phyloP scores from a whole-genome alignment of 305 asterid species.

The Coffea humblotiana region DNA sequence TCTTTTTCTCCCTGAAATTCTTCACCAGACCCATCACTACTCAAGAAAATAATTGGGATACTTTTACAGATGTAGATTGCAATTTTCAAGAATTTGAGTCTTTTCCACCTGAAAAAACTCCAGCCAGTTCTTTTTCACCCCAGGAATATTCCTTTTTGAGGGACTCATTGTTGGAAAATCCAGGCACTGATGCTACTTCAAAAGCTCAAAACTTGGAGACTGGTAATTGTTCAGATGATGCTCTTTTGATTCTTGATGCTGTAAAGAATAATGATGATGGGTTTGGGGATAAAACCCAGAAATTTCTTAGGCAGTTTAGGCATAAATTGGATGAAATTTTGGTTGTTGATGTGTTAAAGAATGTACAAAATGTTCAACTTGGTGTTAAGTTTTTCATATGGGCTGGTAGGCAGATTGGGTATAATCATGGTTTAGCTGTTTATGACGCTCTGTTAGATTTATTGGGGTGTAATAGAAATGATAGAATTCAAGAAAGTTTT shows the following conservation, averaged over 20 bases:
- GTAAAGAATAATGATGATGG: conserved; percentile 50
- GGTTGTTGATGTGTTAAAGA: conserved; percentile 65
- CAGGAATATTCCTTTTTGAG: conserved; percentile 52
- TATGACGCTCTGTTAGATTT: conserved; percentile 70
- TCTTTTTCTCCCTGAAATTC: conserved; percentile 29
- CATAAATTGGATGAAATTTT: conserved; percentile 57
- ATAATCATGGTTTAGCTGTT: conserved; percentile 58
- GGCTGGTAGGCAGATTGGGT: conserved; percentile 95
- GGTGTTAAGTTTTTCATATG: conserved; percentile 87
- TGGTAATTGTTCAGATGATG: conserved; percentile 47
- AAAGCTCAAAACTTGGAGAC: conserved; percentile 32
- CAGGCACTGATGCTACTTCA: conserved; percentile 17
- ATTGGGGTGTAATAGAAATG: conserved; percentile 40
- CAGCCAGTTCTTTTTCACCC: conserved; percentile 34
- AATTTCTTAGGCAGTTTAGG: conserved; percentile 69
- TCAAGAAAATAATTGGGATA: conserved; percentile 29
- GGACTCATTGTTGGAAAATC: conserved; percentile 42
- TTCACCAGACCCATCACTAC: conserved; percentile 43
- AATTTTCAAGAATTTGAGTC: conserved; percentile 30
- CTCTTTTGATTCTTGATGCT: conserved; percentile 42
- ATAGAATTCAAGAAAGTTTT: conserved; percentile 40
- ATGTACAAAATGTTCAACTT: conserved; percentile 56
- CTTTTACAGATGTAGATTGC: conserved; percentile 30
- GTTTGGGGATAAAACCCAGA: conserved; percentile 70
- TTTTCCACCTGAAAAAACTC: conserved; percentile 26